Evolutionary conservation across 768 basidiomycete genomes (phyloP).

Genomic region (Amanita subjunquillea): DNA sequence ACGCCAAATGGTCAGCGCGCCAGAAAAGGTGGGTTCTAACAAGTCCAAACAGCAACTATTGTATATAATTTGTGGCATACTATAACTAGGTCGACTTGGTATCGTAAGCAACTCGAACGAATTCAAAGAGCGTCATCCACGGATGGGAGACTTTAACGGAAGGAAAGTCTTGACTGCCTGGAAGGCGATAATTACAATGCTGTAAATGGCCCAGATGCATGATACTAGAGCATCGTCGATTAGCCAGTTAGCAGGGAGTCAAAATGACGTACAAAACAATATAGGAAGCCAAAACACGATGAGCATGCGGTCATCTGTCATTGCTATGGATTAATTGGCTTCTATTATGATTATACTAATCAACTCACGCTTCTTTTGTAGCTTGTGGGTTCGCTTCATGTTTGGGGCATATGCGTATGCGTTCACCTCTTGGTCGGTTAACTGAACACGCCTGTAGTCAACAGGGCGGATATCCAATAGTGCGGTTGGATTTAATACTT

Average conservation of each 20-base stretch:
- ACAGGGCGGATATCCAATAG: conserved; percentile 26
- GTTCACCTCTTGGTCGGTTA: conserved; percentile 61
- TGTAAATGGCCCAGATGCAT: conserved; percentile 51
- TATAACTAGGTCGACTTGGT: not conserved
- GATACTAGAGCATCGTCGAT: conserved; percentile 32
- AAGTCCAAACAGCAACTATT: conserved; percentile 1
- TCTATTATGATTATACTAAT: not conserved
- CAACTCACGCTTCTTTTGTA: conserved; percentile 62
- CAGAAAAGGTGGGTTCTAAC: not conserved
- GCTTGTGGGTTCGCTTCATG: conserved; percentile 29
- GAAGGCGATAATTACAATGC: conserved; percentile 39
- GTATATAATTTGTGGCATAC: not conserved
- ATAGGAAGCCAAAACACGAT: conserved; percentile 82
- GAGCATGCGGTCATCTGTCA: conserved; percentile 74
- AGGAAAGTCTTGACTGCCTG: conserved; percentile 37
- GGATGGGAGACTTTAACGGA: conserved; percentile 32
- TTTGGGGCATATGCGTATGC: conserved; percentile 56
- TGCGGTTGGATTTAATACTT: conserved; percentile 14
- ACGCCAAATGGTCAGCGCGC: not conserved
- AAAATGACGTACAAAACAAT: conserved; percentile 50
- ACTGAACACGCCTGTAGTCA: conserved; percentile 36
- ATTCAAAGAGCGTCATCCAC: conserved; percentile 16
- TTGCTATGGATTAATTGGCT: conserved; percentile 7
- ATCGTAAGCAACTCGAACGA: not conserved
- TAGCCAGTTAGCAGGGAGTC: conserved; percentile 1